Percentiles rank a stretch among this genome's conserved stretches.
phyloP scores from a whole-genome alignment of 179 eudicot species.

The Silene vulgaris region DNA sequence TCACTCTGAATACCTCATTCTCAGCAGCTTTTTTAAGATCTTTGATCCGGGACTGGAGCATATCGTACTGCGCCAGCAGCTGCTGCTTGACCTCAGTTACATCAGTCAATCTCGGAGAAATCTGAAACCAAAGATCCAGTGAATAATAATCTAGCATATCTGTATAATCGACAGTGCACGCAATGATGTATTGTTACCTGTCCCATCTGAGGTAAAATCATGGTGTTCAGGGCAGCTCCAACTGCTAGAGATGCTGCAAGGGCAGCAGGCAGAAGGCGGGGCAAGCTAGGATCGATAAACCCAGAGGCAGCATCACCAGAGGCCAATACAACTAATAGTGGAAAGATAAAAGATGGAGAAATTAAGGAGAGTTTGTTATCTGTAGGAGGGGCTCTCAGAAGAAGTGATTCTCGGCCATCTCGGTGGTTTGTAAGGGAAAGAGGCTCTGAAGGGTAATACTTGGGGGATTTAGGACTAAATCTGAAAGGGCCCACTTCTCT shows the following conservation, averaged over 20 bases:
- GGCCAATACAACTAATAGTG: conserved; percentile 67
- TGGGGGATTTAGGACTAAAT: conserved; percentile 62
- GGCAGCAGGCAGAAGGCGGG: conserved; percentile 70
- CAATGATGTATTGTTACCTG: conserved; percentile 39
- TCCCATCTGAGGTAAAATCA: conserved; percentile 68
- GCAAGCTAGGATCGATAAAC: conserved; percentile 75
- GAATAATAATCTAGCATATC: conserved; percentile 7
- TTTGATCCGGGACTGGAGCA: conserved; percentile 82
- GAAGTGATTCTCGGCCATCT: conserved; percentile 71
- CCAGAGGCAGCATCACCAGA: conserved; percentile 94
- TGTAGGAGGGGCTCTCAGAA: conserved; percentile 74
- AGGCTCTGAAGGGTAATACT: conserved; percentile 79
- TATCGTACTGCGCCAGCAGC: conserved; percentile 82
- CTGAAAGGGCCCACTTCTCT: conserved; percentile 79
- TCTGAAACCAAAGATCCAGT: conserved; percentile 36
- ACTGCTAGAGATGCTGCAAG: conserved; percentile 66
- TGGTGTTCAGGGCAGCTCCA: conserved; percentile 62
- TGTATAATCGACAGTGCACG: neutral
- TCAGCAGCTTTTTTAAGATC: conserved; percentile 73
- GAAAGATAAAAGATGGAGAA: conserved; percentile 61
- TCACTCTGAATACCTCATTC: conserved; percentile 60
- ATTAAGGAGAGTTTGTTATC: conserved; percentile 41
- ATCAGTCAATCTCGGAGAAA: conserved; percentile 63
- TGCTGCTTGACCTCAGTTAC: conserved; percentile 67
- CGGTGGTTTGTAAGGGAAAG: conserved; percentile 76